phyloP scores from a whole-genome alignment of 805 yeast genomes.

The Candida fluviatilis region DNA sequence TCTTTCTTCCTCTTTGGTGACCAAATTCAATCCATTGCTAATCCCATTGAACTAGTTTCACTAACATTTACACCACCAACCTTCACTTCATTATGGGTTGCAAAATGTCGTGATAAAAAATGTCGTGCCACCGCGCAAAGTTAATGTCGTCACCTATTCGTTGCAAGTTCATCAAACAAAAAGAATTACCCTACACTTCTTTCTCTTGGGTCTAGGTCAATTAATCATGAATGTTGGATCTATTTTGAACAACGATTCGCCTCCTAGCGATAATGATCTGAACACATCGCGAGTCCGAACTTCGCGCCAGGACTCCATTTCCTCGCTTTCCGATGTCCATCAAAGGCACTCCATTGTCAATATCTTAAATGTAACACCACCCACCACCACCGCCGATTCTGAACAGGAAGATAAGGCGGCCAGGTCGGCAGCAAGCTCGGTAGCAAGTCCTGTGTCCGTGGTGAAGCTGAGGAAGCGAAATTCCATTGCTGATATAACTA shows the following conservation, averaged over 20 bases:
- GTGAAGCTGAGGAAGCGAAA: constrained; percentile 10
- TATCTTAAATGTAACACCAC: constrained; percentile 21
- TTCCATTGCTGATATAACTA: constrained; percentile 31
- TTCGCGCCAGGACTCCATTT: not conserved
- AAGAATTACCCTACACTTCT: too few species aligned
- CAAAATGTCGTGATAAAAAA: too few species aligned
- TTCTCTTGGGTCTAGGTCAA: too few species aligned
- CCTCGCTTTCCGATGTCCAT: constrained; percentile 9
- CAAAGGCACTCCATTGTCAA: constrained; percentile 28
- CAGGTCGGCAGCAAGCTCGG: not conserved
- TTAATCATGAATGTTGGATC: constrained; percentile 35
- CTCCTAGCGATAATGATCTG: constrained; percentile 17
- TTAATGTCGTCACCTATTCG: too few species aligned
- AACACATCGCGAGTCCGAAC: not conserved
- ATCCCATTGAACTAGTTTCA: too few species aligned
- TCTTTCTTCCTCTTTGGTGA: too few species aligned
- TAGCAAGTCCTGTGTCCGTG: not conserved
- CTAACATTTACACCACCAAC: too few species aligned
- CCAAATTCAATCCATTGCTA: too few species aligned
- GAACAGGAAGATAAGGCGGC: constrained; percentile 13
- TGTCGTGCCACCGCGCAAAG: too few species aligned
- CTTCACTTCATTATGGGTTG: too few species aligned
- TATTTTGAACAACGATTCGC: constrained; percentile 31
- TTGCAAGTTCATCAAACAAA: too few species aligned
- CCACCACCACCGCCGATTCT: constrained; percentile 4